These are phyloP conservation scores for Tephrocybe sp. DNA, from an alignment of 768 basidiomycete species.

Conservation along the genomic window DNA sequence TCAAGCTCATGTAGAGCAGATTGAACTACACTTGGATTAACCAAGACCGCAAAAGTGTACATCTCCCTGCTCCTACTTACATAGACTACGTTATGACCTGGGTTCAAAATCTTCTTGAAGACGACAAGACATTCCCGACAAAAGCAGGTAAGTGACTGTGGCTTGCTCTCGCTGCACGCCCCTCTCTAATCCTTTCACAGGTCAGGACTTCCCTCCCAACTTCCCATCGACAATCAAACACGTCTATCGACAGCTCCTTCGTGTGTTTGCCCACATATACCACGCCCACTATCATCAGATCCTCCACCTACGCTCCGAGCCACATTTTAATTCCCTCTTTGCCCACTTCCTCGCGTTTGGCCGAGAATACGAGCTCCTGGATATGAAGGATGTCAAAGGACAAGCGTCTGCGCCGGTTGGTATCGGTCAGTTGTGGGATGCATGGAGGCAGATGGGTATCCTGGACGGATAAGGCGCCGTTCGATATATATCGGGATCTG, in stretches of 20 bases:
- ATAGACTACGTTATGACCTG: conserved; percentile 99
- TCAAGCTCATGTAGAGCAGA: conserved; percentile 36
- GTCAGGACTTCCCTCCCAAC: conserved; percentile 83
- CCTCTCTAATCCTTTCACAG: conserved; percentile 35
- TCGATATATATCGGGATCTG: conserved; percentile 3
- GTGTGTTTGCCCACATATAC: conserved; percentile 98
- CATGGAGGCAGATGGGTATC: conserved; percentile 89
- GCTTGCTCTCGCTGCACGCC: not conserved
- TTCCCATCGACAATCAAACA: conserved; percentile 94
- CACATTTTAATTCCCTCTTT: conserved; percentile 96
- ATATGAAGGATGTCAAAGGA: conserved; percentile 87
- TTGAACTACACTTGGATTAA: conserved; percentile 99
- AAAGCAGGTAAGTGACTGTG: conserved; percentile 73
- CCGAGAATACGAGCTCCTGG: conserved; percentile 89
- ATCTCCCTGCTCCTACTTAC: conserved; percentile 93
- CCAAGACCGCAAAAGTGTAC: conserved; percentile 87
- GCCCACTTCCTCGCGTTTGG: conserved; percentile 98
- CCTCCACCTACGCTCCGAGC: conserved; percentile 91
- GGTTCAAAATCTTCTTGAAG: conserved; percentile 94
- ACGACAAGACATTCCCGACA: conserved; percentile 91
- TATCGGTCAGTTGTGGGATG: conserved; percentile 80
- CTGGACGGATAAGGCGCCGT: conserved; percentile 44
- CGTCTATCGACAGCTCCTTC: conserved; percentile 93
- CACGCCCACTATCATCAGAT: conserved; percentile 92
- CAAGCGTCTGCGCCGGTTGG: conserved; percentile 63